Evolutionary conservation across 2,329 filamentous ascomycete genomes (phyloP).

Genomic region (Cadophora sp.): DNA sequence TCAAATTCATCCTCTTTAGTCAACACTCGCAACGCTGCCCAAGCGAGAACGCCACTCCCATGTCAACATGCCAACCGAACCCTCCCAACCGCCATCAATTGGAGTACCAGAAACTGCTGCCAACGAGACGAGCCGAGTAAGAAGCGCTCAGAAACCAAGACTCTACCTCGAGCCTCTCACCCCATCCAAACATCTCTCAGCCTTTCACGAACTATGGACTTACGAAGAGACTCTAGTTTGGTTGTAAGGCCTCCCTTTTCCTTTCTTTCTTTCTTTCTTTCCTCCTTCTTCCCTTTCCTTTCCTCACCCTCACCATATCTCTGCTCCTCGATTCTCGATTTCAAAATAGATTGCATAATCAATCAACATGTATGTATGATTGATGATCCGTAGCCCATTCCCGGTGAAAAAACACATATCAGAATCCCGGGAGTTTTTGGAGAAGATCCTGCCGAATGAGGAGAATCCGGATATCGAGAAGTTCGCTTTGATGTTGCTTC

Average conservation of each 20-base stretch:
- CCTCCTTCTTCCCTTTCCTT: neutral
- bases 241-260: constrained; percentile 25
- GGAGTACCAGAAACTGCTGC: neutral
- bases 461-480: constrained; percentile 33
- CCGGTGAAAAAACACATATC: constrained; percentile 14
- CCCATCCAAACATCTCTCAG: constrained; percentile 31
- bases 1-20: too few species aligned
- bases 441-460: constrained; percentile 17
- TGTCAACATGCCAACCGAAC: too few species aligned
- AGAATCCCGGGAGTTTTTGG: constrained; percentile 24
- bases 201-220: constrained; percentile 35
- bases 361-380: too few species aligned
- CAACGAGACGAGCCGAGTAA: neutral
- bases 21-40: too few species aligned
- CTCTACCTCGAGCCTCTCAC: constrained; percentile 30
- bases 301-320: neutral
- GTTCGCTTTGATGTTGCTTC: constrained; percentile 29
- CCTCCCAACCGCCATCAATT: neutral
- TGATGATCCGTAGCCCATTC: neutral
- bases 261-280: neutral
- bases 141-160: neutral
- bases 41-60: too few species aligned
- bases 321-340: too few species aligned
- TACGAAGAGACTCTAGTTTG: constrained; percentile 27
- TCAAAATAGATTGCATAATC: too few species aligned